Base-by-base conservation (phyloP, 2,329 filamentous ascomycete species). In the Sporothrix brunneoviolacea region DNA sequence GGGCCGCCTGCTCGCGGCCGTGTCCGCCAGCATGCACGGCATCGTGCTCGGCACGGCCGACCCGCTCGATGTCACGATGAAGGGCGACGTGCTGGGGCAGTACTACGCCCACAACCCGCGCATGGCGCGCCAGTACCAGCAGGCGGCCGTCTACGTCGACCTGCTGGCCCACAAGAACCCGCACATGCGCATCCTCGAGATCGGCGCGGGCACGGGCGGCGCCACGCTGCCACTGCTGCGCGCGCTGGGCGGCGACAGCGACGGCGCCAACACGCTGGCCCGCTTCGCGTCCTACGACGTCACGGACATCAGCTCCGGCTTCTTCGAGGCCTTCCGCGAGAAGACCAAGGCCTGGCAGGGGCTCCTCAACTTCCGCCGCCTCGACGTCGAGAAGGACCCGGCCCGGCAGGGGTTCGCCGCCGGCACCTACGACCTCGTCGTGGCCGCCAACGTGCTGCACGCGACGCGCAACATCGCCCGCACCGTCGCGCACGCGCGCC, bases 271-370 rank as follows among this genome's bases (percentile, higher is more conserved):
- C 21, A 43, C 39, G 3, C 44, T 41, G 13, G 27, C 52, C 4
- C 49, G 50, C n/a, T 48, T 58, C 18, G 15, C 28, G 2, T 38
- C 42, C 10, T 75, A 73, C 54, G 68, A 65, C 4, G 74, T 64
- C 56, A 74, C 72, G 0, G 70, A 74, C 51, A 65, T 70, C 18
- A 65, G 65, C 3, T 50, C 61, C 3, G 64, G 62, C 15, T 69
- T 68, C 58, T 71, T 74, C 38, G 64, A 67, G 19, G 53, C 60
- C 1, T 66, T 66, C 1, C 55, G 59, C 45, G 58, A 61, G 8
- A 61, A 57, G 24, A 62, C 71, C 24, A 55, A 57, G 4, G 46
- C 55, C 7, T 53, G 51, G 55, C 35, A 22, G 16, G 18, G 42
- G 1, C 48, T 53, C 15, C 19, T 58, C n/a, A 39, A 39, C 19